Evolutionary conservation across 768 basidiomycete species (phyloP), one percentile per base, ranked within the genome.

Genomic region (Tubosaeta sp.): DNA sequence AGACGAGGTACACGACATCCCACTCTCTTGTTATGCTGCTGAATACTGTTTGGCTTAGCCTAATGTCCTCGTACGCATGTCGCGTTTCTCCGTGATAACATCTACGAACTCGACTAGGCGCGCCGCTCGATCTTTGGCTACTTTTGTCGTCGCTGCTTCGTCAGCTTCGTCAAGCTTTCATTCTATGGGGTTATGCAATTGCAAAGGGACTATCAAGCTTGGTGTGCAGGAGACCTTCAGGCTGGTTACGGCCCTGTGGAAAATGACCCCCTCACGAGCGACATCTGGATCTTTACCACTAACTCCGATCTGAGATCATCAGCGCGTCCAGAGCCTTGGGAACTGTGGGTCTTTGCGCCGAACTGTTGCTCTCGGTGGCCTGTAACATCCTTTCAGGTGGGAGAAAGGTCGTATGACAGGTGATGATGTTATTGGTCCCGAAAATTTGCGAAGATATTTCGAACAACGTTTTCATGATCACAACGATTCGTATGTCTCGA

Each of bases 391-490:
- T 34, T 26, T 16, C 57, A 92, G 90, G 6, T 91, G 81, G 78
- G 82, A 89, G 62, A 79, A 79, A 50, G 81, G 78, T 7, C 63
- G 77, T n/a, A 73, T 77, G 12, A 77, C 79, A 6, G 87, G 86
- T 0, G 89, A 92, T 65, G 83, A 84, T 55, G 81, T 81, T 42
- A 58, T 78, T 9, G 88, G 88, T 0, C 75, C 80, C 3, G 88
- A 90, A 57, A 85, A 82, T 58, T 69, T 93, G 35, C 79, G 89
- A 32, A 73, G 80, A 48, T 93, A 88, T 65, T 93, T 92, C 58
- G 90, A 92, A 64, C 91, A 92, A 54, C 85, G 82, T 61, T 93
- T 93, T 61, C 85, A 91, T 56, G 83, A 86, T 51, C 78, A 75
- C 32, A 84, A 82, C 56, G 89, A 92, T 65, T 92, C 88, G 89